These are phyloP conservation scores for Stephanodiscus triporus DNA, from an alignment of 108 stramenopile genomes.

Conservation along the genomic window DNA sequence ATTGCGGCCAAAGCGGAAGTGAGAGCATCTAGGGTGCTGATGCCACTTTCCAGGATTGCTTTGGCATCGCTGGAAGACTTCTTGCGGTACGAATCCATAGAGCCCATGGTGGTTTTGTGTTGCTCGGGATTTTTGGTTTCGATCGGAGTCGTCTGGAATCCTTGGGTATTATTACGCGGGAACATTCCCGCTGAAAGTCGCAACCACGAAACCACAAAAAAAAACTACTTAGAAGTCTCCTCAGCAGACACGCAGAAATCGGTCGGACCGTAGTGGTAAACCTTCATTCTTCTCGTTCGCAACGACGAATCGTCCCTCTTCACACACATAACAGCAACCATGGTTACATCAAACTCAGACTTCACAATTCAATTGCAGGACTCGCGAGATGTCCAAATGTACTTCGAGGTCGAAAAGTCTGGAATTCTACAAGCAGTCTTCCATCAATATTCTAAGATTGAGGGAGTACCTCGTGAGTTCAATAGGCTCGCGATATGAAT, in stretches of 20 bases:
- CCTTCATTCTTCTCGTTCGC: too few species aligned
- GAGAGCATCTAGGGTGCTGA: constrained; percentile 33
- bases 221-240: too few species aligned
- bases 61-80: constrained; percentile 44
- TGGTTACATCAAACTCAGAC: not conserved
- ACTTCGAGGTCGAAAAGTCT: constrained; percentile 22
- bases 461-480: constrained; percentile 4
- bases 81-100: constrained; percentile 29
- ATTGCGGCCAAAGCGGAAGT: constrained; percentile 29
- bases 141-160: too few species aligned
- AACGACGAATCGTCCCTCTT: not conserved
- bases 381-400: constrained; percentile 19
- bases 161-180: too few species aligned
- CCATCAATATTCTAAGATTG: constrained; percentile 16
- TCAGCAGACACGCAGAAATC: too few species aligned
- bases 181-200: too few species aligned
- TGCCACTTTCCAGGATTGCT: constrained; percentile 36
- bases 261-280: too few species aligned
- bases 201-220: too few species aligned
- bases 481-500: not conserved
- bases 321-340: not conserved
- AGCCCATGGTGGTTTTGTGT: not conserved
- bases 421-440: constrained; percentile 13
- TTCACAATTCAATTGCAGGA: constrained; percentile 29
- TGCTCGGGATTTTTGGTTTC: too few species aligned